Percentiles rank a stretch among this genome's conserved stretches.
These are phyloP conservation scores for Talaromyces piceae DNA, from an alignment of 2,329 filamentous ascomycete species.

Conservation along the genomic window DNA sequence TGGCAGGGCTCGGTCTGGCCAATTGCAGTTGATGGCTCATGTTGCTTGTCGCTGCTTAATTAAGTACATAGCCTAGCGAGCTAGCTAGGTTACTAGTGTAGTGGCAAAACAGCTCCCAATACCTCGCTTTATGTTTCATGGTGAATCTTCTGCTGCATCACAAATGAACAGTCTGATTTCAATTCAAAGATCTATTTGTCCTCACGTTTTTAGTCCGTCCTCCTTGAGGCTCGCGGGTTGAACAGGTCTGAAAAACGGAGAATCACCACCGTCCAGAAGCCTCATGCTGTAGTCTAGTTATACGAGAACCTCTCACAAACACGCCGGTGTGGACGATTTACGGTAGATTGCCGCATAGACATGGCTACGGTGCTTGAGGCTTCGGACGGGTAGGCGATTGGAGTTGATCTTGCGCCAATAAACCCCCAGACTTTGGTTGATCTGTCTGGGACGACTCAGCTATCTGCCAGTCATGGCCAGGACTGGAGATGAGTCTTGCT, in stretches of 20 bases:
- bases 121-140: too few relatives aligned
- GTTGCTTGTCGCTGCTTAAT: too few relatives aligned
- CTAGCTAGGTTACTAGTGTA: too few relatives aligned
- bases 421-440: conserved; percentile 16
- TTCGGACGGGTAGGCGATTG: not conserved
- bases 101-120: too few relatives aligned
- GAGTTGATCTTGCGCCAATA: conserved; percentile 43
- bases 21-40: not conserved
- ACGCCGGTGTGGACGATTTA: conserved; percentile 4
- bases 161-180: too few relatives aligned
- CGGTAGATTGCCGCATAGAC: not conserved
- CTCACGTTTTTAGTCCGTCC: conserved; percentile 52
- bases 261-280: conserved; percentile 24
- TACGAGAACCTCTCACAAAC: conserved; percentile 3
- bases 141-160: too few relatives aligned
- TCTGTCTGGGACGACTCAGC: conserved; percentile 34
- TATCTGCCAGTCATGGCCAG: conserved; percentile 44
- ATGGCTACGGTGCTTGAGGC: not conserved
- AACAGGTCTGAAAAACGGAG: conserved; percentile 50
- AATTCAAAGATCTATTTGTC: too few relatives aligned
- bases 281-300: conserved; percentile 10
- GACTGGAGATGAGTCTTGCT: conserved; percentile 42
- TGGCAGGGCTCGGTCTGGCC: not conserved
- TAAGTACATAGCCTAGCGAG: too few relatives aligned
- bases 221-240: conserved; percentile 40